Conservation (phyloP, 768 basidiomycete species). For the Hericium alpestre region DNA sequence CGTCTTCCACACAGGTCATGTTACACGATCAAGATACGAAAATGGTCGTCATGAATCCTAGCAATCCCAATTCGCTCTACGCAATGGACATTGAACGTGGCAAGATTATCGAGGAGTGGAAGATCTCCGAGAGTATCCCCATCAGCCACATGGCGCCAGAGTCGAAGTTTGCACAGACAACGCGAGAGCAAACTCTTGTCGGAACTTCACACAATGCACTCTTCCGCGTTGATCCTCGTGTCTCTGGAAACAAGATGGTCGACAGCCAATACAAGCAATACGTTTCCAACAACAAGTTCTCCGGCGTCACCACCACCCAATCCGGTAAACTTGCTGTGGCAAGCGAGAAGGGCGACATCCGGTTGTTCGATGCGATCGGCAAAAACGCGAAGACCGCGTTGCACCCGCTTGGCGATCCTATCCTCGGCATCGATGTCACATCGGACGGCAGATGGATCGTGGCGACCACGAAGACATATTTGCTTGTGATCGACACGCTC, state of each 20-base stretch:
- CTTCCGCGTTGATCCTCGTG: constrained; percentile 95
- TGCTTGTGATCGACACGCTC: constrained; percentile 88
- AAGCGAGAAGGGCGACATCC: constrained; percentile 92
- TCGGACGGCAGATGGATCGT: constrained; percentile 91
- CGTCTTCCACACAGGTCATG: constrained; percentile 58
- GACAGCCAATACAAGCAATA: constrained; percentile 96
- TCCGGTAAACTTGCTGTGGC: constrained; percentile 84
- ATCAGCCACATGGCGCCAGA: constrained; percentile 89
- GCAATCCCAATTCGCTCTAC: constrained; percentile 72
- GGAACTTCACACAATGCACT: constrained; percentile 90
- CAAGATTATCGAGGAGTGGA: constrained; percentile 98
- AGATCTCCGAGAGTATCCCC: constrained; percentile 79
- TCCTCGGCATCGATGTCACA: constrained; percentile 88
- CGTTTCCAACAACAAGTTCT: constrained; percentile 89
- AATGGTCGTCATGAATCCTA: constrained; percentile 86
- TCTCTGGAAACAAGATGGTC: constrained; percentile 87
- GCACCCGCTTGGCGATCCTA: constrained; percentile 90
- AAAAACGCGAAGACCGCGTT: constrained; percentile 99
- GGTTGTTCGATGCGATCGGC: constrained; percentile 89
- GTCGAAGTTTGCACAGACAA: constrained; percentile 90
- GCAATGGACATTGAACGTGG: constrained; percentile 89
- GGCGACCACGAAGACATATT: constrained; percentile 89
- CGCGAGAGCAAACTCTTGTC: constrained; percentile 84
- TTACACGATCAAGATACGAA: constrained; percentile 92
- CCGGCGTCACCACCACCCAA: constrained; percentile 81